Base-by-base conservation (phyloP, 2,329 filamentous ascomycete species). In the Sporothrix humicola region DNA sequence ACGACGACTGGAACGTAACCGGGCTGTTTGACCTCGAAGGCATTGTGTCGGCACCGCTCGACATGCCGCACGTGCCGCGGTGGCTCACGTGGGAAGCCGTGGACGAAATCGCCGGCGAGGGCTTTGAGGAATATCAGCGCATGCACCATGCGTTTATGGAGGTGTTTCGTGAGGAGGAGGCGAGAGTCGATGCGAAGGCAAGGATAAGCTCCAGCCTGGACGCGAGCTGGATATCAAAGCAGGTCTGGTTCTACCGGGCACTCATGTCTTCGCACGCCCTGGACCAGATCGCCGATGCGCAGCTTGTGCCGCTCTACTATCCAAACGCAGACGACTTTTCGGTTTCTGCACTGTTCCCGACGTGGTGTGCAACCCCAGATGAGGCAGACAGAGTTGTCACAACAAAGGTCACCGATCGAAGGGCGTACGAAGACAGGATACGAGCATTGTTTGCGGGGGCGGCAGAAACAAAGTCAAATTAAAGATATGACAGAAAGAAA, bases 11-110 rank as follows among this genome's bases (percentile, higher is more conserved):
- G 79, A 81, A 81, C 69, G 76, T 81, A 46, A 81, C 77, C 37
- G 77, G 77, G 73, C 65, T 81, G 2, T 78, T 80, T 13, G 79
- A 82, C 71, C 77, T 78, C 65, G 79, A 82, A 74, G 81, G 78
- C 79, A 74, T 80, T 37, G 78, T 78, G 74, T 75, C 79, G 17
- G 73, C 79, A 65, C 79, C 79, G 69, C 63, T 73, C 10, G 79
- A 80, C 73, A 78, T 75, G 76, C 76, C 80, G 66, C 23, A 58
- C 4, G 75, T 78, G 46, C 79, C 79, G 23, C 78, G 78, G 74
- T 81, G 77, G 79, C 77, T 81, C 59, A 80, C 78, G 56, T 75
- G 73, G 75, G 31, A 37, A 7, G 13, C 23, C 37, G 20, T 65
- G 9, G 61, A 65, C 44, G 13, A n/a, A 17, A 65, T 65, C 8